These are phyloP conservation scores for Zygosaccharomyces pseudorouxii DNA, from an alignment of 805 yeast species.

Conservation along the genomic window DNA sequence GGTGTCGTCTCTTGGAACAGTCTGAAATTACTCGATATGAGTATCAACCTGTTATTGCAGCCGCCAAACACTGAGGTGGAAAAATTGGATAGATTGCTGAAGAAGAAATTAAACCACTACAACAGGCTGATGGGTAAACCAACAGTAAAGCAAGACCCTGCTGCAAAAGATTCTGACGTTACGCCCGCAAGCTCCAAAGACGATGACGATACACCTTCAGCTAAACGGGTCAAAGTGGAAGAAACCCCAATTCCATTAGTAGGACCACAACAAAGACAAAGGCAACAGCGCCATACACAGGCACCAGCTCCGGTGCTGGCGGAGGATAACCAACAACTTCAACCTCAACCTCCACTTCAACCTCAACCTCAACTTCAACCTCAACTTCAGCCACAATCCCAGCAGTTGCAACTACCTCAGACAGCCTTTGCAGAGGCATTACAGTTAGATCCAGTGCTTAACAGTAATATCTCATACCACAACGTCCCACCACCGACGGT, in stretches of 20 bases:
- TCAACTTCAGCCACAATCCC: neutral
- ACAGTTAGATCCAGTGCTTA: slow-evolving; percentile 32
- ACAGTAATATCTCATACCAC: slow-evolving; percentile 25
- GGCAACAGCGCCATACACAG: neutral
- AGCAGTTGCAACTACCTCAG: slow-evolving; percentile 16
- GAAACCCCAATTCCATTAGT: neutral
- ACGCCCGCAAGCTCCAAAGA: slow-evolving; percentile 13
- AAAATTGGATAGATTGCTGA: slow-evolving; percentile 30
- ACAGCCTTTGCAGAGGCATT: slow-evolving; percentile 30
- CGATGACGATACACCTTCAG: slow-evolving; percentile 12
- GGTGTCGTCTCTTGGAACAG: slow-evolving; percentile 60
- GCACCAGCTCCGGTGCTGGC: neutral
- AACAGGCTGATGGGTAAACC: slow-evolving; percentile 28
- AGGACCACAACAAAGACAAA: neutral
- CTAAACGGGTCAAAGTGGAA: slow-evolving; percentile 17
- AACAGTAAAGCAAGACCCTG: slow-evolving; percentile 10
- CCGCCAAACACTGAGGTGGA: slow-evolving; percentile 38
- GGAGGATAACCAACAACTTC: no score
- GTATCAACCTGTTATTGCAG: slow-evolving; percentile 59
- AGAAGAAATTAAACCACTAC: slow-evolving; percentile 27
- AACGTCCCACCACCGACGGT: slow-evolving; percentile 11
- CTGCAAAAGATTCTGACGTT: slow-evolving; percentile 5
- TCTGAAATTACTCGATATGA: slow-evolving; percentile 50
- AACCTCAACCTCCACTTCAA: no score
- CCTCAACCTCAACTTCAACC: neutral